Evolutionary conservation across 768 basidiomycete genomes (phyloP), one percentile per base, ranked within the genome.

Genomic region (Kwoniella heveanensis): DNA sequence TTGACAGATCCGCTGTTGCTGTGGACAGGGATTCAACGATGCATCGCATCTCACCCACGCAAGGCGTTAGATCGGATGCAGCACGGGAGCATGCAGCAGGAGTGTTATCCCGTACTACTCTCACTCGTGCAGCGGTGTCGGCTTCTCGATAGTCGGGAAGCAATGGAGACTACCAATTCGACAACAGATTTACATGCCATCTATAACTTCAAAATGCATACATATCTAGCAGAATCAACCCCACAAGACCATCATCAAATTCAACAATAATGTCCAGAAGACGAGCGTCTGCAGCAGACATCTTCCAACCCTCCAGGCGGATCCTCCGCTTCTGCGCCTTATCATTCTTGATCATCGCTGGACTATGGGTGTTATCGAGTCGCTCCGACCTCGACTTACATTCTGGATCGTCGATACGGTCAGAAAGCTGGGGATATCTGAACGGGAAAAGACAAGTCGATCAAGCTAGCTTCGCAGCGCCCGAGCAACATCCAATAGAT

Each of bases 241-340:
- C n/a, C n/a, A n/a, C n/a, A n/a, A n/a, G n/a, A 9, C 3, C 17
- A 3, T 44, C 39, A 9, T 17, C 15, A 19, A 8, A 44, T 17
- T 19, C 39, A 44, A 3, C 17, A 17, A 44, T 17, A 7, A 58
- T 58, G 57, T 58, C 57, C n/a, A n/a, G 57, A 12, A 44, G 57
- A 49, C 57, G 47, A 27, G 19, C n/a, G 10, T 58, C 57, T 12
- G 29, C 58, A 1, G 17, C 52, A 15, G 60, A 62, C 17, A 10
- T 54, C 22, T 54, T 62, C 27, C 53, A 54, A 6, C 60, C 60
- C 12, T 36, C 60, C 9, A 19, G 53, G 24, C 27, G 36, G 17
- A 44, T 62, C 15, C 44, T 62, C 39, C 36, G 60, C 10, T 62
- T 62, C 24, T 62, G 60, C 44, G 60, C 53, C 0, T 13, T 62